These are phyloP conservation scores for Sporisorium iseilematis-ciliati DNA, from an alignment of 1,284 basidiomycete genomes.

Conservation along the genomic window DNA sequence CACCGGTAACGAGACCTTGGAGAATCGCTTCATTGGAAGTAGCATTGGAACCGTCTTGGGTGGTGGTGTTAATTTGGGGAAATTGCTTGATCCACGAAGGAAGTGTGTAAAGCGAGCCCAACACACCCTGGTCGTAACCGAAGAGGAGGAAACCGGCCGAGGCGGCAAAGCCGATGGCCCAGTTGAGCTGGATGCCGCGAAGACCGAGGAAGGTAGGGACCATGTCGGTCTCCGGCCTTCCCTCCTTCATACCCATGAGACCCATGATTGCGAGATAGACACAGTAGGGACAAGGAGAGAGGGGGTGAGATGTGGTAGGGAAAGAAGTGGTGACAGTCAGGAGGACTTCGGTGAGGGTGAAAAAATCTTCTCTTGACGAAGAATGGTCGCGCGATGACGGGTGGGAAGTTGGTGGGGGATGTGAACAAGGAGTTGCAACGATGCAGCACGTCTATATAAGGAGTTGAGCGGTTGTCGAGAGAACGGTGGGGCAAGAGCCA, in stretches of 20 bases:
- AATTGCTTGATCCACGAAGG: conserved; percentile 57
- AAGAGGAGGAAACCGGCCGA: conserved; percentile 67
- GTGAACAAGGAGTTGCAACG: background rate
- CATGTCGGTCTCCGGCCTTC: conserved; percentile 45
- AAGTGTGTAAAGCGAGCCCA: conserved; percentile 65
- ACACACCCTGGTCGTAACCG: conserved; percentile 68
- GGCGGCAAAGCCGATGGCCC: conserved; percentile 63
- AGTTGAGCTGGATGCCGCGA: conserved; percentile 54
- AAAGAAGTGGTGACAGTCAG: background rate
- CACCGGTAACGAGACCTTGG: conserved; percentile 64
- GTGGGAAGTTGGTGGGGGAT: background rate
- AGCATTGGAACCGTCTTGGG: conserved; percentile 1
- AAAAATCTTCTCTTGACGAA: background rate
- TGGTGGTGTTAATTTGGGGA: conserved; percentile 58
- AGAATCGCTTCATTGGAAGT: conserved; percentile 53
- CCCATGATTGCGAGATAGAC: conserved; percentile 24
- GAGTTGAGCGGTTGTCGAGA: background rate
- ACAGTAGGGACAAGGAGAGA: background rate
- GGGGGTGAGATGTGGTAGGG: background rate
- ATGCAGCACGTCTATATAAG: conserved; percentile 1
- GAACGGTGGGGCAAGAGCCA: conserved; percentile 3
- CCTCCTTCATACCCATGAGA: conserved; percentile 34
- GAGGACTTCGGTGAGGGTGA: background rate
- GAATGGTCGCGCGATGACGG: background rate
- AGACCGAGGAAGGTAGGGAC: conserved; percentile 59